Evolutionary conservation across 1,284 basidiomycete genomes (phyloP), one percentile per base, ranked within the genome.

Genomic region (Pyrrhoderma lamaoense): DNA sequence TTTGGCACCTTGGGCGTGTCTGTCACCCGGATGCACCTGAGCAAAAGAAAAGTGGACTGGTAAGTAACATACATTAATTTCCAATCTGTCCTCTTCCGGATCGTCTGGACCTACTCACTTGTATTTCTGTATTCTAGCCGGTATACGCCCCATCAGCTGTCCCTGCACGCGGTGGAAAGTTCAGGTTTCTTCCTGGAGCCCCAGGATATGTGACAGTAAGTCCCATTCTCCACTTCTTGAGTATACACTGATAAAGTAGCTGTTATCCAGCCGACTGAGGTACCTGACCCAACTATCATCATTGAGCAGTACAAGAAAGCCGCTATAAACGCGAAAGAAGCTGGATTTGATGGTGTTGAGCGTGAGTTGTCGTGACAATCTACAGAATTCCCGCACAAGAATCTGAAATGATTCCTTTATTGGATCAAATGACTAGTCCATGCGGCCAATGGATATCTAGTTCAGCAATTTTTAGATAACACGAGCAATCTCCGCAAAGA

Each of bases 281-380:
- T 75, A n/a, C 62, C 66, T n/a, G 72, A 76, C 45, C 71, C 72
- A 0, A 60, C 60, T 49, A 60, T 62, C 1, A 55, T 75, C 49
- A 64, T 80, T 36, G 66, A 63, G 0, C 62, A 71, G 46, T 84
- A 73, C 62, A 70, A 65, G 37, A 59, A 74, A 39, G 77, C 78
- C 0, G 79, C 80, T 3, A 60, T 71, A 34, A 75, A 76, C 52
- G 78, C 80, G 2, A 72, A 77, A 44, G 68, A 72, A 58, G 79
- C 80, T 21, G 82, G 81, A 0, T 82, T 84, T 57, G 82, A 86
- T 58, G 80, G 80, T 31, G 74, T 83, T 27, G 81, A 85, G 66
- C 45, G 72, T 71, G 58, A 49, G 66, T 40, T n/a, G n/a, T n/a
- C n/a, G n/a, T n/a, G n/a, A n/a, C n/a, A n/a, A n/a, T n/a, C n/a